These are phyloP conservation scores for Xylaria sp. DNA, from an alignment of 2,329 filamentous ascomycete genomes.

Conservation along the genomic window DNA sequence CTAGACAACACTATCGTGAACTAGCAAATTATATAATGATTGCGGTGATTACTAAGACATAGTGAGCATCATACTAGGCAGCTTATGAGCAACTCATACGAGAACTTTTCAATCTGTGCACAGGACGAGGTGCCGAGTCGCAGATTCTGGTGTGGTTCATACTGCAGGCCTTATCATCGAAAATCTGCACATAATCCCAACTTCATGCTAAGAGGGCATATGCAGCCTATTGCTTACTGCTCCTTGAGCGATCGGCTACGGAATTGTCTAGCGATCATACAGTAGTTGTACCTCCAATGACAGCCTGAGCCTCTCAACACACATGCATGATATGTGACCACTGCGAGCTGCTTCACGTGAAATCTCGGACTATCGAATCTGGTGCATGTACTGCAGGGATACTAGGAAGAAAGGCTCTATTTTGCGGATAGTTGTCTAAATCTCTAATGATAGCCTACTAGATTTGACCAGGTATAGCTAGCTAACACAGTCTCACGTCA, in stretches of 20 bases:
- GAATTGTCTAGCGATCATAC: no score
- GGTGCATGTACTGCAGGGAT: no score
- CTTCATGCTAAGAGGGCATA: no score
- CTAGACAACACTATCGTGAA: no score
- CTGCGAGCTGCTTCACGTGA: no score
- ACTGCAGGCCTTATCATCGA: not conserved
- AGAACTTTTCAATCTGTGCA: not conserved
- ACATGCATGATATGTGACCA: no score
- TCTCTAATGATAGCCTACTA: not conserved
- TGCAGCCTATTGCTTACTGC: no score
- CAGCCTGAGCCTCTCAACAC: no score
- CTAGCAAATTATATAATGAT: not conserved
- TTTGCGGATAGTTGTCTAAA: not conserved
- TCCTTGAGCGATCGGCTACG: no score
- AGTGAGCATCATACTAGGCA: not conserved
- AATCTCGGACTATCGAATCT: no score
- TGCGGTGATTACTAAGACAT: not conserved
- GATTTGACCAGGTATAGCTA: not conserved
- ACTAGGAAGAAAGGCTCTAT: no score
- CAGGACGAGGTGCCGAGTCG: not conserved
- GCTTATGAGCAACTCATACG: not conserved
- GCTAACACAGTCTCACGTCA: not conserved
- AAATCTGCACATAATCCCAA: not conserved
- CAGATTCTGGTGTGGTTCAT: not conserved
- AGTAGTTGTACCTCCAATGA: no score